Percentiles rank a stretch among this genome's conserved stretches.
Conservation (phyloP, 2,329 filamentous ascomycete genomes). For the Magnaporthiopsis incrustans region DNA sequence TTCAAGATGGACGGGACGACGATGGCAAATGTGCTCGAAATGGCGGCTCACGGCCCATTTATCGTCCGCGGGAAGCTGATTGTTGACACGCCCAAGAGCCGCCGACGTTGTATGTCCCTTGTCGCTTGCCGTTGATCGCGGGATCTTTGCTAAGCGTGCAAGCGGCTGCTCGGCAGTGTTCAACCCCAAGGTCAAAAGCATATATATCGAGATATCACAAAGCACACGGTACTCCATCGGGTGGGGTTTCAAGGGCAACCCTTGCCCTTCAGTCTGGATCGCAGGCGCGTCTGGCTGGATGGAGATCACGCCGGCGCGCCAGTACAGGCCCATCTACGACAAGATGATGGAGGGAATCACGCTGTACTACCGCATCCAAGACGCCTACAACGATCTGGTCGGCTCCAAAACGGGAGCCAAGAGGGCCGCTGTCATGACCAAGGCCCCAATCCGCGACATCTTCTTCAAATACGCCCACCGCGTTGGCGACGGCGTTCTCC, state of each 20-base stretch:
- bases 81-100: constrained; percentile 34
- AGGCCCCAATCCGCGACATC: constrained; percentile 18
- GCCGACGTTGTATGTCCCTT: constrained; percentile 12
- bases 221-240: constrained; percentile 46
- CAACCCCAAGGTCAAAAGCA: constrained; percentile 21
- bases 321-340: constrained; percentile 48
- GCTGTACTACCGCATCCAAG: constrained; percentile 55
- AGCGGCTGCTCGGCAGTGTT: constrained; percentile 22
- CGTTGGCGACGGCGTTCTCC: constrained; percentile 43
- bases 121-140: background rate
- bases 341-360: constrained; percentile 56
- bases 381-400: constrained; percentile 37
- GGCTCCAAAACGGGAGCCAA: constrained; percentile 25
- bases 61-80: constrained; percentile 52
- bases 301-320: constrained; percentile 50
- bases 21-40: constrained; percentile 53
- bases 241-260: constrained; percentile 26
- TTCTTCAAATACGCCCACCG: constrained; percentile 42
- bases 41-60: constrained; percentile 52
- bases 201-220: constrained; percentile 47
- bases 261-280: constrained; percentile 56
- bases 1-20: constrained; percentile 42
- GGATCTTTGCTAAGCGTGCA: background rate
- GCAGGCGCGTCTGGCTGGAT: constrained; percentile 60
- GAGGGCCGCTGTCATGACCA: constrained; percentile 18